Conservation (phyloP, 352 stramenopile genomes). For the Pythium myriotylum region DNA sequence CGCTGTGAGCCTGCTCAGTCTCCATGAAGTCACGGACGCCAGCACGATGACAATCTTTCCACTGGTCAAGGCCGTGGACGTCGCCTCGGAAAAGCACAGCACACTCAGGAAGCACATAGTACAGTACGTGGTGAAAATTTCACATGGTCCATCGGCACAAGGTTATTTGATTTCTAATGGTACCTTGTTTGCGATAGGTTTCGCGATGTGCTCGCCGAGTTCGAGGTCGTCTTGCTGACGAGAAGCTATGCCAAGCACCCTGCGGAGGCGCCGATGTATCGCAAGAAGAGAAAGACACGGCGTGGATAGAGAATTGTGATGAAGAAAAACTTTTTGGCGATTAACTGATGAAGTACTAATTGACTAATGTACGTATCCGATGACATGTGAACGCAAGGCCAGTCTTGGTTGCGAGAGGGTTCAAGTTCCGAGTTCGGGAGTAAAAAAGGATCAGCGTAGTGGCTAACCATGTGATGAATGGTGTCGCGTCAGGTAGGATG, state of each 20-base stretch:
- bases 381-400: no score
- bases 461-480: no score
- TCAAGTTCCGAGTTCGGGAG: no score
- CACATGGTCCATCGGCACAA: background rate
- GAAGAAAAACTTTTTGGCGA: no score
- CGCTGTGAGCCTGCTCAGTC: slow-evolving; percentile 26
- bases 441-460: no score
- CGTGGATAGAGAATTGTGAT: background rate
- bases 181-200: no score
- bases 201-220: slow-evolving; percentile 24
- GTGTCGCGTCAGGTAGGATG: no score
- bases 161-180: no score
- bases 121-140: slow-evolving; percentile 12
- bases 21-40: slow-evolving; percentile 16
- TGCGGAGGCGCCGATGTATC: background rate
- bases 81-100: slow-evolving; percentile 20
- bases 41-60: slow-evolving; percentile 20
- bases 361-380: no score
- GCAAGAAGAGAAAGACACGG: slow-evolving; percentile 9
- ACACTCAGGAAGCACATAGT: slow-evolving; percentile 24
- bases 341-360: no score
- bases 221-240: slow-evolving; percentile 26
- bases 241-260: background rate
- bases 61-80: slow-evolving; percentile 25
- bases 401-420: no score